Percentiles rank a stretch among this genome's conserved stretches.
These are phyloP conservation scores for Syncephalastrum racemosum DNA, from an alignment of 371 early-diverging fungal species.

Conservation along the genomic window DNA sequence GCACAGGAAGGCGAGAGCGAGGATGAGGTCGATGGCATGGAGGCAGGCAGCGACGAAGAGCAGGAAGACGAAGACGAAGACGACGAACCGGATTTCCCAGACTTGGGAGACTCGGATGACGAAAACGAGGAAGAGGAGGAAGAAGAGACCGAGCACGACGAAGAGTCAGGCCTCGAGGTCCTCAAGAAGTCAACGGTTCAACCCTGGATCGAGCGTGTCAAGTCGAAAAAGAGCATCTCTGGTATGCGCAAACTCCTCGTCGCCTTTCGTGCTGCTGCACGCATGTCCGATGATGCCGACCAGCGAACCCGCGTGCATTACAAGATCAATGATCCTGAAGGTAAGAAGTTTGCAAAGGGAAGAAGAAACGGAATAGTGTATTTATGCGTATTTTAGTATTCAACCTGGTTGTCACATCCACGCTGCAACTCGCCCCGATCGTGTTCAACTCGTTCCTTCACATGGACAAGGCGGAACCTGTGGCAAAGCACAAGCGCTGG, in stretches of 20 bases:
- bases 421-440: conserved; percentile 57
- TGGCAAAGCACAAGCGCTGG: conserved; percentile 64
- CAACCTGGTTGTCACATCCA: conserved; percentile 72
- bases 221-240: conserved; percentile 29
- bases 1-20: conserved; percentile 21
- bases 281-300: conserved; percentile 68
- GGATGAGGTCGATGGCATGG: conserved; percentile 39
- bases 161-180: conserved; percentile 15
- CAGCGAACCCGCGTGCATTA: conserved; percentile 50
- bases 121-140: conserved; percentile 17
- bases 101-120: conserved; percentile 21
- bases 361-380: no score
- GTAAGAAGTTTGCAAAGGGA: conserved; percentile 15
- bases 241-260: conserved; percentile 67
- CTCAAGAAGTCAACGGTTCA: conserved; percentile 73
- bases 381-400: conserved; percentile 51
- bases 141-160: conserved; percentile 15
- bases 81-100: conserved; percentile 25
- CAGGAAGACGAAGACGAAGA: conserved; percentile 31
- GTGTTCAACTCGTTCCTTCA: conserved; percentile 60
- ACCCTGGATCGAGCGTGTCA: conserved; percentile 69
- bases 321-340: conserved; percentile 67
- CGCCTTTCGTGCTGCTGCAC: conserved; percentile 84
- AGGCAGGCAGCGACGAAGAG: conserved; percentile 52
- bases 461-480: conserved; percentile 35